phyloP scores from a whole-genome alignment of 371 early-diverging fungal genomes.

The Syncephalastrum sp. region DNA sequence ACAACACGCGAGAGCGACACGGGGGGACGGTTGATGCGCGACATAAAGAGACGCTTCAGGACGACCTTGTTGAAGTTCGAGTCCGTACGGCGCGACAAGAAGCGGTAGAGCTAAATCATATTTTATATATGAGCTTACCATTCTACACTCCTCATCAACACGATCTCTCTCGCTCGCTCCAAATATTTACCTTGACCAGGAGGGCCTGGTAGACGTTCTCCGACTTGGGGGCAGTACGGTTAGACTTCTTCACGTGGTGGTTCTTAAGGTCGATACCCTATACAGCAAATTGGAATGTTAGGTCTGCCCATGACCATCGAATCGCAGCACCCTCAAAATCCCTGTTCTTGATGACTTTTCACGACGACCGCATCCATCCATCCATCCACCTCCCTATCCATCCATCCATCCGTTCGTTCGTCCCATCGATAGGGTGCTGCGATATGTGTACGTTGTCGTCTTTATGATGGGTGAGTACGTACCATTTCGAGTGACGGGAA shows the following conservation, averaged over 20 bases:
- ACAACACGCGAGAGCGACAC: conserved; percentile 89
- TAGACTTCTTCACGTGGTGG: conserved; percentile 91
- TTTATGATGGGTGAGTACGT: no score
- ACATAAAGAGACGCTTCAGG: conserved; percentile 98
- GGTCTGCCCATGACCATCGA: background rate
- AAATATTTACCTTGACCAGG: conserved; percentile 79
- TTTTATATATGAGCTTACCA: no score
- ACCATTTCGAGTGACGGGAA: no score
- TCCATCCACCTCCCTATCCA: conserved; percentile 8
- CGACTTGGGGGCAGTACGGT: conserved; percentile 84
- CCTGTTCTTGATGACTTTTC: background rate
- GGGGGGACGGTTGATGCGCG: conserved; percentile 95
- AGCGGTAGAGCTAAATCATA: conserved; percentile 85
- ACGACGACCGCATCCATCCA: conserved; percentile 1
- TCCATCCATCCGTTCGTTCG: conserved; percentile 29
- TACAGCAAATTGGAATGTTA: background rate
- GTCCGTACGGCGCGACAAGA: conserved; percentile 98
- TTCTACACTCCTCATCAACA: no score
- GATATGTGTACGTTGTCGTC: no score
- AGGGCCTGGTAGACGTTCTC: conserved; percentile 90
- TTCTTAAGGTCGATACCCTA: conserved; percentile 95
- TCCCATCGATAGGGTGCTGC: no score
- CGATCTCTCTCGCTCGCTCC: no score
- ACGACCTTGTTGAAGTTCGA: conserved; percentile 98
- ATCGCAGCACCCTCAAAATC: no score